A percentile compares a stretch with the other conserved stretches of the same genome.
Evolutionary conservation across 768 basidiomycete species (phyloP).

Genomic region (Pisolithus sp.): DNA sequence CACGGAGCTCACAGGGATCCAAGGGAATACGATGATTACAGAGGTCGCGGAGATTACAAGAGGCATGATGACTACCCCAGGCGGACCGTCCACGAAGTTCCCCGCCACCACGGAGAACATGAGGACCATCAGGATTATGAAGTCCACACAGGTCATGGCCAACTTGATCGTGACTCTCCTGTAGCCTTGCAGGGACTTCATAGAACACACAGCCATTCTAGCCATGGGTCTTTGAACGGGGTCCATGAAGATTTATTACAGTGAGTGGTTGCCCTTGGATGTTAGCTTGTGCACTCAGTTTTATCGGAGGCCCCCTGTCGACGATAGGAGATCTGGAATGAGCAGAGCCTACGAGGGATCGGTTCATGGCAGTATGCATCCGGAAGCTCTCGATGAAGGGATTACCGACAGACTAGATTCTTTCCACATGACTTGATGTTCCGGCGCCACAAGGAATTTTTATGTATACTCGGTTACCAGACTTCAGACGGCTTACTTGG

Average conservation of each 20-base stretch:
- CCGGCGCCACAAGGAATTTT: constrained; percentile 2
- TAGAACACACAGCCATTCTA: constrained; percentile 15
- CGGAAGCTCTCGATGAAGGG: constrained; percentile 15
- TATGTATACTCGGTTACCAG: background rate
- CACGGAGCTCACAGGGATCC: constrained; percentile 5
- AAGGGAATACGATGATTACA: constrained; percentile 9
- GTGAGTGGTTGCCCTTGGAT: constrained; percentile 10
- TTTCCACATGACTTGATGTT: constrained; percentile 16
- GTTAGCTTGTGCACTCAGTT: constrained; percentile 5
- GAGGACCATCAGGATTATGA: background rate
- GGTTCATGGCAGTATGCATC: constrained; percentile 8
- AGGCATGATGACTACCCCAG: constrained; percentile 6
- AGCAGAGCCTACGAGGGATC: constrained; percentile 15
- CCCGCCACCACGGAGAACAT: constrained; percentile 8
- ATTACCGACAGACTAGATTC: constrained; percentile 17
- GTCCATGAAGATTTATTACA: constrained; percentile 8
- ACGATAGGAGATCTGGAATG: constrained; percentile 20
- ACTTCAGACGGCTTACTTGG: too few species aligned
- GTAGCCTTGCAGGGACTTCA: constrained; percentile 23
- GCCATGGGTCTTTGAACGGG: constrained; percentile 14
- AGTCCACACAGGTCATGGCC: background rate
- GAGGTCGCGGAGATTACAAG: constrained; percentile 12
- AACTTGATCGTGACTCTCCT: constrained; percentile 13
- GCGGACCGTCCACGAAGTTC: constrained; percentile 5
- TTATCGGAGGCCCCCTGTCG: constrained; percentile 13